Conservation (phyloP, 345 rosid species). For the Murraya paniculata region DNA sequence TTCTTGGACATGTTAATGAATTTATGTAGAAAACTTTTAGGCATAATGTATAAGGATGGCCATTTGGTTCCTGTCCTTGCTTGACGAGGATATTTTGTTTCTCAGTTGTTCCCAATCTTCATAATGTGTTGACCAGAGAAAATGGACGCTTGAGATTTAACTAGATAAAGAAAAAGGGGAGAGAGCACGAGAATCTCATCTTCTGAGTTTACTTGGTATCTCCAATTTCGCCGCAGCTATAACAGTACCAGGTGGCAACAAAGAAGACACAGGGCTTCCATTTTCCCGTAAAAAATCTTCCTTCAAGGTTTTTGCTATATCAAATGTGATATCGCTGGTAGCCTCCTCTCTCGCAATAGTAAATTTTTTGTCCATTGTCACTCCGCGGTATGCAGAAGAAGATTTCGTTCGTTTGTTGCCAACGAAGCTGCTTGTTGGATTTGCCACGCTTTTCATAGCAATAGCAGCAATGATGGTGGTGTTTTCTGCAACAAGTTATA, state of each 20-base stretch:
- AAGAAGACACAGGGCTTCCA: constrained; percentile 4
- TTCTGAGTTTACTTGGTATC: background rate
- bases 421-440: background rate
- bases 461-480: constrained; percentile 15
- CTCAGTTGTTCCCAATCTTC: background rate
- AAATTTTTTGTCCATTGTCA: constrained; percentile 5
- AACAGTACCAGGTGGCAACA: constrained; percentile 13
- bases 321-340: background rate
- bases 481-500: background rate
- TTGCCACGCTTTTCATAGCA: background rate
- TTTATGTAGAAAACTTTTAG: background rate
- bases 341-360: background rate
- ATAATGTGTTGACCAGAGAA: background rate
- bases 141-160: too few relatives aligned
- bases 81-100: background rate
- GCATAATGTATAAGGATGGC: background rate
- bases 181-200: background rate
- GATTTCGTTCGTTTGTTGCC: constrained; percentile 8
- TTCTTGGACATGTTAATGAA: background rate
- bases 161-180: too few relatives aligned
- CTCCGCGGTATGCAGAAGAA: background rate
- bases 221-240: constrained; percentile 6
- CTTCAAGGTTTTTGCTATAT: constrained; percentile 10
- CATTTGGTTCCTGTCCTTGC: background rate
- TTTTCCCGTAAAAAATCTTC: background rate